Evolutionary conservation across 1,284 basidiomycete genomes (phyloP), one percentile per base, ranked within the genome.

Genomic region (Ustilago hordei): DNA sequence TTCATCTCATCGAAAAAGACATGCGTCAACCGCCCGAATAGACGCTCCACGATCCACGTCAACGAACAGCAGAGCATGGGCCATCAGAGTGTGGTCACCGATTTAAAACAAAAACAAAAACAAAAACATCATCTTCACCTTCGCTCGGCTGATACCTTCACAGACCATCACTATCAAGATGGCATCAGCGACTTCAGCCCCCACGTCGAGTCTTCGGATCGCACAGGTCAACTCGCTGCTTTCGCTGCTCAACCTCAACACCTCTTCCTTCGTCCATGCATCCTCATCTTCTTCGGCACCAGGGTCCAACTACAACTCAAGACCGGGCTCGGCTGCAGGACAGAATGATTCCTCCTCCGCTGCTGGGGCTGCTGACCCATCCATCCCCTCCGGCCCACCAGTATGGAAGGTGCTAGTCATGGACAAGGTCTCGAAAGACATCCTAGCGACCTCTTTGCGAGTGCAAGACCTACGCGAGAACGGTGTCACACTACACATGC

Each of bases 401-500:
- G 91, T 97, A 5, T 99, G 97, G 96, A 99, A 99, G 87, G 92
- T 99, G 8, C 89, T 99, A 8, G 91, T 99, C 1, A 89, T 99
- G 72, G 97, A 99, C 87, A 94, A 96, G 84, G 90, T 93, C 76
- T 96, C 95, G 58, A 97, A 98, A 86, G 96, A 99, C 86, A 92
- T 99, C 36, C 89, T 99, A 36, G 95, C 96, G 11, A 98, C 97
- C 0, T 93, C 94, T 17, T 87, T 99, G 78, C 91, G 95, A 63
- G 97, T 99, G 1, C 95, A 98, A 86, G 97, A 99, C 87, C 89
- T 99, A 69, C 90, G 97, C 60, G 95, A 98, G 84, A 93, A 94
- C 61, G 97, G 97, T 36, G 95, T 99, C 52, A 99, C 96, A 5
- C 89, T 99, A 62, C 97, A 99, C 88, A 94, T 98, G 95, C 94